Percentiles rank a stretch among this genome's conserved stretches.
Conservation (phyloP, 1,284 basidiomycete species). For the Xanthoconium separans region DNA sequence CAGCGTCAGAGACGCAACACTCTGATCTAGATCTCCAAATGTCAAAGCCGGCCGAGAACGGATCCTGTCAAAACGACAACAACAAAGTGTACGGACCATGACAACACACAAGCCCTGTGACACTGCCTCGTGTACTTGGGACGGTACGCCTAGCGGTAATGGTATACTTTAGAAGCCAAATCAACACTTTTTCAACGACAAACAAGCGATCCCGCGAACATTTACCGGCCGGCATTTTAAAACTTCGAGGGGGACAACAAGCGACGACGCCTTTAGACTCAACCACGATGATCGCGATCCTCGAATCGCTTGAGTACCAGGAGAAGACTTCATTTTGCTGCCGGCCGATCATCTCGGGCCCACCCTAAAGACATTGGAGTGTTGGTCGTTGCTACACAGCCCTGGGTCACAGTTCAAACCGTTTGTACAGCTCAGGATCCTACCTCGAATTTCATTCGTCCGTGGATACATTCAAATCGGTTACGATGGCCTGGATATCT, state of each 20-base stretch:
- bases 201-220: conserved; percentile 33
- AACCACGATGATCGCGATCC: conserved; percentile 29
- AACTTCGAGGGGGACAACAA: conserved; percentile 20
- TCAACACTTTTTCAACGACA: conserved; percentile 1
- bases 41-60: background rate
- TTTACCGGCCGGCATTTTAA: conserved; percentile 28
- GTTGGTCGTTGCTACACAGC: background rate
- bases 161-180: background rate
- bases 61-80: conserved; percentile 3
- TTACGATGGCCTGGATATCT: conserved; percentile 1
- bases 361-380: background rate
- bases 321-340: conserved; percentile 23
- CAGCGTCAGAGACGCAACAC: conserved; percentile 8
- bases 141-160: background rate
- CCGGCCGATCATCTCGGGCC: conserved; percentile 18
- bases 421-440: background rate
- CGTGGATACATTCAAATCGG: background rate
- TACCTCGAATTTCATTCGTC: background rate
- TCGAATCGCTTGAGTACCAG: conserved; percentile 29
- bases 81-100: conserved; percentile 1
- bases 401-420: background rate
- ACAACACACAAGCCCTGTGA: background rate
- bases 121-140: background rate
- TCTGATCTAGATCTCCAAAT: conserved; percentile 13
- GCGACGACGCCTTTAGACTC: conserved; percentile 30